phyloP scores from a whole-genome alignment of 2,329 filamentous ascomycete genomes.

The Ascochyta pisi region DNA sequence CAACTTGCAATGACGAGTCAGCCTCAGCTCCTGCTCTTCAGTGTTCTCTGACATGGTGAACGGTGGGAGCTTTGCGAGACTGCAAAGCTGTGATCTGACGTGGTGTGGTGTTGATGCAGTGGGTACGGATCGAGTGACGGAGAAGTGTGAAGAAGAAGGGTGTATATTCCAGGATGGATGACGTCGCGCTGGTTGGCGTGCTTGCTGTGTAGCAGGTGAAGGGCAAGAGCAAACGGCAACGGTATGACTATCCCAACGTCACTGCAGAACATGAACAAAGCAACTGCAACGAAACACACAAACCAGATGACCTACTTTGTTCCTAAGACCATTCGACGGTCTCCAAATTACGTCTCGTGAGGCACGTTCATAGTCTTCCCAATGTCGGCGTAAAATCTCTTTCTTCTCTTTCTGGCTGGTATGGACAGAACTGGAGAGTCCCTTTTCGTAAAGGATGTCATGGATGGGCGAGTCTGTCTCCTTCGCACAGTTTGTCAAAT shows the following conservation, averaged over 20 bases:
- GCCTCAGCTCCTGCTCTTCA: background rate
- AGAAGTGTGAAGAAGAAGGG: background rate
- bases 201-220: background rate
- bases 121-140: background rate
- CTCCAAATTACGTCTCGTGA: background rate
- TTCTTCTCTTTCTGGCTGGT: background rate
- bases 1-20: constrained; percentile 9
- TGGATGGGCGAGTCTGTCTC: background rate
- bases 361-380: background rate
- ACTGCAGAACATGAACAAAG: background rate
- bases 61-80: background rate
- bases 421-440: background rate
- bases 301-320: background rate
- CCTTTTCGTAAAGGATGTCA: background rate
- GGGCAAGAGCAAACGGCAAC: constrained; percentile 1
- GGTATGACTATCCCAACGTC: background rate
- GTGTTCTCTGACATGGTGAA: background rate
- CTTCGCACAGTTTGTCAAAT: background rate
- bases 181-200: constrained; percentile 2
- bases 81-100: background rate
- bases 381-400: background rate
- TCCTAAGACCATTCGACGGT: too few species aligned
- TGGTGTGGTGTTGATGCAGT: background rate
- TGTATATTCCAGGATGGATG: background rate
- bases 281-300: background rate